Evolutionary conservation across 108 stramenopile species (phyloP), one percentile per base, ranked within the genome.

Genomic region (Nitzschia sp.): DNA sequence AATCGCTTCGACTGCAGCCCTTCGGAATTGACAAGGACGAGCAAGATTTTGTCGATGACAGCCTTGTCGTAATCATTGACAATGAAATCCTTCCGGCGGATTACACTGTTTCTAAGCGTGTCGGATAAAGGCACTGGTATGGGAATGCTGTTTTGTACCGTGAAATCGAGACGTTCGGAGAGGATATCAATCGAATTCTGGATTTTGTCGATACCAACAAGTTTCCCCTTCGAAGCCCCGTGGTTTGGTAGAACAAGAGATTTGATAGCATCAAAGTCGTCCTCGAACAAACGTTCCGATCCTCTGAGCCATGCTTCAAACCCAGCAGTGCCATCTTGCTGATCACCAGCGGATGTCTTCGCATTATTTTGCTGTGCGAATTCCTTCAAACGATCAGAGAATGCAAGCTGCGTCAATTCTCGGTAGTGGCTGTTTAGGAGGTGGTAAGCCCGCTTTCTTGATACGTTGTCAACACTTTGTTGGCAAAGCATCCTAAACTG

Each of bases 401-500:
- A 93, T 22, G 95, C 95, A 58, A 85, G 69, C 58, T 90, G 86
- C 1, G 90, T 89, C n/a, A 96, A 76, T 70, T 92, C 91, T 71
- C 88, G 81, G 65, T 88, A 92, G 56, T 85, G 61, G 31, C 60
- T 46, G 8, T 82, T 84, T 65, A 99, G 66, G 6, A 91, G 75
- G 25, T 58, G 36, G 75, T 93, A 99, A 0, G 96, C 92, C 45
- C 90, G 69, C 70, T 99, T 99, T 61, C 99, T 80, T 65, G 95
- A 89, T 1, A 98, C 96, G 70, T 99, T 98, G 48, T 92, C 82
- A 26, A 97, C 90, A 60, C 93, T 96, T 63, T 99, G 99, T 54
- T 98, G 94, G 53, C 90, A 94, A 31, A 98, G 82, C 83, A 96
- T 85, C 32, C 94, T 84, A 79, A 97, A 99, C 75, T 99, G 98